Base-by-base conservation (phyloP, 2,329 filamentous ascomycete species). In the Alternaria triticina region DNA sequence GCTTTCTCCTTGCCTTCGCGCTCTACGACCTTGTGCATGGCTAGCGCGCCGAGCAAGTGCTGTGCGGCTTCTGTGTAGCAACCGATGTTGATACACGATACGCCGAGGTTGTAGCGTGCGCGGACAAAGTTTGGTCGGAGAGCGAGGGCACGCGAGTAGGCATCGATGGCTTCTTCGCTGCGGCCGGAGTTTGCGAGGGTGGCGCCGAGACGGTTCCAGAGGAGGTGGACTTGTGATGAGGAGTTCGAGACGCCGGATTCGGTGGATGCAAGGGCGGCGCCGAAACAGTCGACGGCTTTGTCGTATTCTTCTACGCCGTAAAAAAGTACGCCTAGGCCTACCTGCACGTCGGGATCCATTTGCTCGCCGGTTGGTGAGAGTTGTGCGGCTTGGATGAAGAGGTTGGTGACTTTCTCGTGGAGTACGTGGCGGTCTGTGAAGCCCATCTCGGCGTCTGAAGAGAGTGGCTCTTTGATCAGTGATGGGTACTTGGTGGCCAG, bases 261-360 rank as follows among this genome's bases (percentile, higher is more conserved):
- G 1, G 92, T 93, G 23, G 89, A 93, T 62, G 93, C 92, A 23
- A 99, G 88, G 1, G 96, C 95, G 1, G 95, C 90, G 59, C 91
- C 92, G 87, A 99, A 99, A 85, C 96, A 99, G 84, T 99, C 96
- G 40, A 99, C 95, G 0, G 96, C 96, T 83, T 99, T 99, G 78
- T 96, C 93, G 83, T 97, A 98, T 77, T 98, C 95, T 81, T 99
- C 96, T 28, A 93, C 94, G 55, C 95, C 96, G 82, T 99, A 99
- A 84, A 99, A 98, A 15, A 99, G 87, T 5, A 99, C 96, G 36
- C 96, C 96, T 1, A 99, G 86, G 1, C 96, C 96, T 62, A 99
- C 96, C 82, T 99, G 96, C 8, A 99, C 96, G 78, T 99, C 96
- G 0, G 96, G 96, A 76, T 99, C 96, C 92, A 99, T 98, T 75